Conservation (phyloP, 202 grass and related monocot genomes). For the Panicum virgatum region DNA sequence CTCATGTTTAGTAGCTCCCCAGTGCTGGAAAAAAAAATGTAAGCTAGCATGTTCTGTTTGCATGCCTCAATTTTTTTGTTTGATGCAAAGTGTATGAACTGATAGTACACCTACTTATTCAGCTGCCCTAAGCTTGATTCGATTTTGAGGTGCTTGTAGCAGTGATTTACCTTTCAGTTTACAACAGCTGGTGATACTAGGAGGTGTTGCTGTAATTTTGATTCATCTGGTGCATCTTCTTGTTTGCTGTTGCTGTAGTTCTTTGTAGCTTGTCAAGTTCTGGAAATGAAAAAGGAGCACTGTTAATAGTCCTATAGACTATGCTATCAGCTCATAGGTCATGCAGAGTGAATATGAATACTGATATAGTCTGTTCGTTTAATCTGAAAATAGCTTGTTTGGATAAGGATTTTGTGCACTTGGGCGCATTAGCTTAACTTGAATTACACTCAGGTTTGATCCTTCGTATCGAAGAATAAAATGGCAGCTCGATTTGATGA, state of each 20-base stretch:
- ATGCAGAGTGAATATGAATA: background rate
- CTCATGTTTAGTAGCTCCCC: background rate
- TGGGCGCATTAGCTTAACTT: background rate
- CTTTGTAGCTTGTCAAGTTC: background rate
- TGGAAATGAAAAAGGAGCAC: background rate
- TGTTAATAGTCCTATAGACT: background rate
- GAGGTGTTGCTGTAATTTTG: slow-evolving; percentile 8
- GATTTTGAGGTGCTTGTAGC: slow-evolving; percentile 25
- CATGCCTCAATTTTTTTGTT: slow-evolving; percentile 26
- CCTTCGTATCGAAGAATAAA: background rate
- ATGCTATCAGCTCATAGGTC: background rate
- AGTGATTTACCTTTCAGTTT: slow-evolving; percentile 13
- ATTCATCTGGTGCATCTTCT: slow-evolving; percentile 19
- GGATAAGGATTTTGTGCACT: background rate
- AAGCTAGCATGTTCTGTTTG: slow-evolving; percentile 30
- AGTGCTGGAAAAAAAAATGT: slow-evolving; percentile 26
- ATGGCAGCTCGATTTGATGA: background rate
- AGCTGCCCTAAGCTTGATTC: slow-evolving; percentile 7
- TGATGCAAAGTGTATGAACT: slow-evolving; percentile 41
- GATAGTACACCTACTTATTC: slow-evolving; percentile 11
- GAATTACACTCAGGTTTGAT: background rate
- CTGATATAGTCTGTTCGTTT: background rate
- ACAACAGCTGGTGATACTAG: background rate
- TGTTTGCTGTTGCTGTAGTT: background rate
- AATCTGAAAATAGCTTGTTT: background rate